Evolutionary conservation across 2,329 filamentous ascomycete genomes (phyloP).

Genomic region (Pseudomassariella vexata): DNA sequence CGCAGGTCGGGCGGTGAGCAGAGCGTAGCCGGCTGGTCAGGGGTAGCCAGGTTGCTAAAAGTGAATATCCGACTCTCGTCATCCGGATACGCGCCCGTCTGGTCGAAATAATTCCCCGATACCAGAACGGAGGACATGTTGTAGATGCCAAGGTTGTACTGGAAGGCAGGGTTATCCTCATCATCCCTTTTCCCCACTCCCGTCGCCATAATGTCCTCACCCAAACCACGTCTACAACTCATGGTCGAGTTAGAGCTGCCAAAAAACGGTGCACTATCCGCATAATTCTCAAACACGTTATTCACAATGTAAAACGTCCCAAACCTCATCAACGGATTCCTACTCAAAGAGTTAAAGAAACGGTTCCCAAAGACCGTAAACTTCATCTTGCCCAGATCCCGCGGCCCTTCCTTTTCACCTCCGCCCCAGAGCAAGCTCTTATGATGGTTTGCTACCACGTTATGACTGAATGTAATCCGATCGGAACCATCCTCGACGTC

Average conservation of each 20-base stretch:
- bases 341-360: slow-evolving; percentile 12
- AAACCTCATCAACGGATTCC: slow-evolving; percentile 15
- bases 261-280: slow-evolving; percentile 9
- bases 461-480: slow-evolving; percentile 15
- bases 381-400: slow-evolving; percentile 13
- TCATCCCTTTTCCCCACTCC: too few relatives aligned
- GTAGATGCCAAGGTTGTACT: slow-evolving; percentile 15
- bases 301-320: slow-evolving; percentile 14
- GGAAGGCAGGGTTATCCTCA: slow-evolving; percentile 11
- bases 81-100: slow-evolving; percentile 9
- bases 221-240: too few relatives aligned
- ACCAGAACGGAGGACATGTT: slow-evolving; percentile 15
- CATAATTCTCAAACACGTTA: slow-evolving; percentile 14
- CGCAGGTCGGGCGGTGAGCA: slow-evolving; percentile 13
- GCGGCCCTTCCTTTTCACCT: slow-evolving; percentile 13
- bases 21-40: slow-evolving; percentile 8
- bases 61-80: slow-evolving; percentile 13
- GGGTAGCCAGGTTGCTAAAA: slow-evolving; percentile 12
- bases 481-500: slow-evolving; percentile 16
- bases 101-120: slow-evolving; percentile 14
- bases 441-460: slow-evolving; percentile 15
- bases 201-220: background rate
- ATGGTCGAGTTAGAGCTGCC: slow-evolving; percentile 1
- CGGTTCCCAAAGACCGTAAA: slow-evolving; percentile 15
- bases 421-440: slow-evolving; percentile 16